Base-by-base conservation (phyloP, 495 filamentous ascomycete genomes). In the Lentithecium fluviatile region DNA sequence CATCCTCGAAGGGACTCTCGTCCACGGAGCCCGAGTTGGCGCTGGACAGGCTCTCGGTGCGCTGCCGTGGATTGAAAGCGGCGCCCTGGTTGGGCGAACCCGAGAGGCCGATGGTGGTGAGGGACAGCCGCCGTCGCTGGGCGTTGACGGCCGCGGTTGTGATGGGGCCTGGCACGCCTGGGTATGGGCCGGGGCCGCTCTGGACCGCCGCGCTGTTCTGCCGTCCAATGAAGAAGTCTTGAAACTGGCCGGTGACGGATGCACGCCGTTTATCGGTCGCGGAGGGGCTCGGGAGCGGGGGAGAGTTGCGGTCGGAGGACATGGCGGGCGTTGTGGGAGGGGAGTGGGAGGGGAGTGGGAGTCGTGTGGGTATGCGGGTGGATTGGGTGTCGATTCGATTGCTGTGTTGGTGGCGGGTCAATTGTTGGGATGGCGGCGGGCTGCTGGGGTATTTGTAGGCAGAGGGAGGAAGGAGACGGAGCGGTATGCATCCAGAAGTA, bases 1-100 rank as follows among this genome's bases (percentile, higher is more conserved):
- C 83, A 47, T 97, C 94, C 54, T 97, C 94, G 43, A 92, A 81
- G 43, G 91, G 87, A 60, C 79, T 90, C 73, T 97, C 94, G 66
- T 97, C 91, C 47, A 85, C 75, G n/a, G 85, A 87, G 53, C 86
- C 84, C n/a, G 85, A 85, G 65, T 82, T 83, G 32, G 83, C 83
- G 62, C 82, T 85, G 48, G 84, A 83, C 53, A 86, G 70, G 70
- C 92, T 96, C 60, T 83, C 87, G 29, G 86, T 85, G 38, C 90
- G 85, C 38, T 84, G 71, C 25, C 74, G 76, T 56, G 78, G 73
- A 51, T 76, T 76, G 70, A 82, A 87, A 23, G 83, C 77, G 3
- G 83, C 82, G 40, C 79, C 81, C 60, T 75, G 73, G 42, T 78
- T 81, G 3, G 91, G 89, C 12, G 91, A 91, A 42, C 89, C 90